Conservation (phyloP, 1,284 basidiomycete species). For the Rhizopogon hawkerae region DNA sequence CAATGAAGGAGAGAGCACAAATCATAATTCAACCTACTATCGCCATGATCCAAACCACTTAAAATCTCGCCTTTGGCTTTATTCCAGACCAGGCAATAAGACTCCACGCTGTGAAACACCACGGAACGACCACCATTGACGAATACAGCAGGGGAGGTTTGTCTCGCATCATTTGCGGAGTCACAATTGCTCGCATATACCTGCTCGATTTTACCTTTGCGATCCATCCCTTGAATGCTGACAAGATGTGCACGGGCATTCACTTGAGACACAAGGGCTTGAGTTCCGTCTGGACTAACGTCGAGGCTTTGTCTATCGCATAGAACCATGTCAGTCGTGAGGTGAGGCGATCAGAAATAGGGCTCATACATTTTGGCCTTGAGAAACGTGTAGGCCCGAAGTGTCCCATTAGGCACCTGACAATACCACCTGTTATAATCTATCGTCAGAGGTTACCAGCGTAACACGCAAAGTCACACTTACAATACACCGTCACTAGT, state of each 20-base stretch:
- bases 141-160: conserved; percentile 43
- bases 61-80: conserved; percentile 39
- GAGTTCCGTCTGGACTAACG: conserved; percentile 36
- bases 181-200: conserved; percentile 38
- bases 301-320: conserved; percentile 42
- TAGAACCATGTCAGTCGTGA: not conserved
- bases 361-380: conserved; percentile 45
- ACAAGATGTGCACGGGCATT: conserved; percentile 44
- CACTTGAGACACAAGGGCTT: conserved; percentile 44
- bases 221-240: conserved; percentile 36
- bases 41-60: conserved; percentile 49
- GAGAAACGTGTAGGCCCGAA: conserved; percentile 49
- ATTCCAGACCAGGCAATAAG: conserved; percentile 54
- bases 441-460: conserved; percentile 10
- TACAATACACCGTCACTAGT: conserved; percentile 61
- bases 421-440: conserved; percentile 45
- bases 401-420: conserved; percentile 52
- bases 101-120: conserved; percentile 44
- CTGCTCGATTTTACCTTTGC: conserved; percentile 44
- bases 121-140: conserved; percentile 42
- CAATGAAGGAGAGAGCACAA: not conserved
- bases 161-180: conserved; percentile 21
- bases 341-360: not conserved
- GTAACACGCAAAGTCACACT: conserved; percentile 3
- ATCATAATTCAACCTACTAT: conserved; percentile 33